Evolutionary conservation across 768 basidiomycete genomes (phyloP).

Genomic region (Hydnum rufescens): DNA sequence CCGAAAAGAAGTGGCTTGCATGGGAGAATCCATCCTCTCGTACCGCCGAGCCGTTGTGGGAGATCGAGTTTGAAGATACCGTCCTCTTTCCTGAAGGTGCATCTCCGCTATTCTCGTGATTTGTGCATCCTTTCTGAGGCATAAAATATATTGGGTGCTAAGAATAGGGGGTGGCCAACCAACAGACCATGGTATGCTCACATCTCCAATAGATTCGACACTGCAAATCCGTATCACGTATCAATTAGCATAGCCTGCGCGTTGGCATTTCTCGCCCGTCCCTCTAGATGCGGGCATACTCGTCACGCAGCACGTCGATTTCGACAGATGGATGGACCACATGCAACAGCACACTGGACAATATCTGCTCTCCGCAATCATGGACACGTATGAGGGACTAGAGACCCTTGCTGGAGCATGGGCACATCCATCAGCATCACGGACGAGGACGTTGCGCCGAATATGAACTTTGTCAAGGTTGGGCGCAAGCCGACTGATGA

Average conservation of each 20-base stretch:
- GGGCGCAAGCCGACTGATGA: not conserved
- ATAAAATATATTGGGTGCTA: not conserved
- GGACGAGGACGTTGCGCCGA: not conserved
- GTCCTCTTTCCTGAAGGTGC: not conserved
- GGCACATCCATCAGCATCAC: not conserved
- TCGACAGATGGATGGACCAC: not conserved
- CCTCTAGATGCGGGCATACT: not conserved
- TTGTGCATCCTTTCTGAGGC: not conserved
- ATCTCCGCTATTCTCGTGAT: not conserved
- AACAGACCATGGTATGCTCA: not conserved
- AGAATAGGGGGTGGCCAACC: not conserved
- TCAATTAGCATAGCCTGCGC: not conserved
- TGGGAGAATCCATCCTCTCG: not conserved
- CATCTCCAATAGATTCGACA: not conserved
- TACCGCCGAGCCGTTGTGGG: no score
- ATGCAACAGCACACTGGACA: slow-evolving; percentile 2
- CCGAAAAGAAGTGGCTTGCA: not conserved
- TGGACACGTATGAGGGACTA: not conserved
- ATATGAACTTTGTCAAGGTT: not conserved
- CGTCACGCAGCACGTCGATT: not conserved
- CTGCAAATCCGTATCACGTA: not conserved
- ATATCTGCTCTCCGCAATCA: not conserved
- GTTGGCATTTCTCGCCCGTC: not conserved
- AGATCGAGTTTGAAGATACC: slow-evolving; percentile 1
- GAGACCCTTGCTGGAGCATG: not conserved